Evolutionary conservation across 352 stramenopile species (phyloP).

Genomic region (Globisporangium lucens): DNA sequence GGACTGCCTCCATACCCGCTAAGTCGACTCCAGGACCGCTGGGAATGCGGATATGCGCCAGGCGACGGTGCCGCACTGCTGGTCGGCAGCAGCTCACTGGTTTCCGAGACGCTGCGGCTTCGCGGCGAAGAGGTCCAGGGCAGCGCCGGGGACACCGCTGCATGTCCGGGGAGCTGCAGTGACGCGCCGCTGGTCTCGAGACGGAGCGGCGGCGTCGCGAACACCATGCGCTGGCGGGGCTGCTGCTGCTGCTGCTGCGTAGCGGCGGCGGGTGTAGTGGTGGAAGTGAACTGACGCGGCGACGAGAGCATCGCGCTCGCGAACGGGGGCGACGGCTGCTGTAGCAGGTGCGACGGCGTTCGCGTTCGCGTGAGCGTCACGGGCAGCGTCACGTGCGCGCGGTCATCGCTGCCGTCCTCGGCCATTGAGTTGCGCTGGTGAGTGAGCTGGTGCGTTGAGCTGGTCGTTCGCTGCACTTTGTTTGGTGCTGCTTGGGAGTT

Average conservation of each 20-base stretch:
- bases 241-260: constrained; percentile 11
- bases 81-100: constrained; percentile 26
- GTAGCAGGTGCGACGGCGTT: constrained; percentile 3
- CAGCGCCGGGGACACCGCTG: constrained; percentile 17
- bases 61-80: constrained; percentile 17
- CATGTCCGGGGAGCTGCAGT: constrained; percentile 42
- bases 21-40: constrained; percentile 24
- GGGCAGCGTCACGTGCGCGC: background rate
- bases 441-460: background rate
- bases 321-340: constrained; percentile 16
- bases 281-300: background rate
- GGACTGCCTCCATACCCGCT: constrained; percentile 7
- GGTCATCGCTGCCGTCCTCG: background rate
- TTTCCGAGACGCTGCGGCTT: constrained; percentile 17
- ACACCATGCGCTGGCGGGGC: constrained; percentile 44
- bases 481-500: constrained; percentile 1
- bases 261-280: background rate
- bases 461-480: background rate
- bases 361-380: background rate
- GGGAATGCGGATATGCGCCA: constrained; percentile 16
- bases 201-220: constrained; percentile 65
- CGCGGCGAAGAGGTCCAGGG: constrained; percentile 10
- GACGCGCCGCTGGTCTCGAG: constrained; percentile 47
- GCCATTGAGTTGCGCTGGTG: no score
- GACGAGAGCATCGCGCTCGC: constrained; percentile 18